Conservation (phyloP, 2,329 filamentous ascomycete genomes). For the Xylaria polymorpha region DNA sequence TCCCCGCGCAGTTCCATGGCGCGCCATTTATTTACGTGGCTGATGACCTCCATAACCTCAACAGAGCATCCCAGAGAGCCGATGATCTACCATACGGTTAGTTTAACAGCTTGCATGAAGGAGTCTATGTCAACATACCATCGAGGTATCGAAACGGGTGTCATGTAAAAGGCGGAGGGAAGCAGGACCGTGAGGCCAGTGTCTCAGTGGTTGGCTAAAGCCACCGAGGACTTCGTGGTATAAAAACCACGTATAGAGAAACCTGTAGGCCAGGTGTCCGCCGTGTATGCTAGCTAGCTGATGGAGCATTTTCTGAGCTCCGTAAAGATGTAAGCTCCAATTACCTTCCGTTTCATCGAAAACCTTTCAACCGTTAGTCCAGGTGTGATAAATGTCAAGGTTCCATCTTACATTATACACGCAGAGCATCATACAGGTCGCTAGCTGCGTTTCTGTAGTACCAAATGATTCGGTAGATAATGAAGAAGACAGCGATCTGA, state of each 20-base stretch:
- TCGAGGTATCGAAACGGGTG: slow-evolving; percentile 48
- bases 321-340: slow-evolving; percentile 59
- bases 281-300: slow-evolving; percentile 46
- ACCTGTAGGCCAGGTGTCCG: slow-evolving; percentile 50
- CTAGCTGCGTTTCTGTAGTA: slow-evolving; percentile 55
- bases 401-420: slow-evolving; percentile 59
- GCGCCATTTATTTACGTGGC: slow-evolving; percentile 54
- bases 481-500: slow-evolving; percentile 55
- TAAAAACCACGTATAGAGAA: slow-evolving; percentile 60
- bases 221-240: slow-evolving; percentile 60
- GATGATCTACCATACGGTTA: slow-evolving; percentile 53
- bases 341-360: slow-evolving; percentile 61
- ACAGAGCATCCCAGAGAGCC: slow-evolving; percentile 61
- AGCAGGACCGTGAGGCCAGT: slow-evolving; percentile 44
- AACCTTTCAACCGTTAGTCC: slow-evolving; percentile 50
- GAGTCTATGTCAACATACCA: slow-evolving; percentile 42
- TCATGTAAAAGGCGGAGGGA: slow-evolving; percentile 49
- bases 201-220: slow-evolving; percentile 54
- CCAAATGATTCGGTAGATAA: slow-evolving; percentile 48
- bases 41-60: slow-evolving; percentile 58
- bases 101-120: slow-evolving; percentile 6
- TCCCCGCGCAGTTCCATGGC: slow-evolving; percentile 49
- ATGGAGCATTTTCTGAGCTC: slow-evolving; percentile 54
- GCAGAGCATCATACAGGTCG: slow-evolving; percentile 63
- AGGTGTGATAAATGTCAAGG: neutral